phyloP scores from a whole-genome alignment of 805 yeast genomes.

The Barnettozyma siamensis region DNA sequence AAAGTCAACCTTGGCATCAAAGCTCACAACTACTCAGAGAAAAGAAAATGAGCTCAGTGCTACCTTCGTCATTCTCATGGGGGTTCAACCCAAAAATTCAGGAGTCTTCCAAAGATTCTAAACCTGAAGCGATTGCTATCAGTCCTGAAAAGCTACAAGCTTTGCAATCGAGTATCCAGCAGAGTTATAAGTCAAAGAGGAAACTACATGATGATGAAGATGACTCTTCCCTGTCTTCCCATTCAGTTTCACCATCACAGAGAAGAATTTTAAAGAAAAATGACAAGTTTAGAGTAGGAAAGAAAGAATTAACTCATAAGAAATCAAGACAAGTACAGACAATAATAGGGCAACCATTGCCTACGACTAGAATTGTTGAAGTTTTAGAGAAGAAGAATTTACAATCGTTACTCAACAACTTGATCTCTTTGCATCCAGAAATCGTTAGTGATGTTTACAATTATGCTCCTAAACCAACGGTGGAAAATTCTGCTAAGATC shows the following conservation, averaged over 20 bases:
- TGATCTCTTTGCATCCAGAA: slow-evolving; percentile 60
- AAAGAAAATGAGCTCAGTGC: slow-evolving; percentile 14
- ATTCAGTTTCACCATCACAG: slow-evolving; percentile 4
- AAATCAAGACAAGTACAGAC: slow-evolving; percentile 16
- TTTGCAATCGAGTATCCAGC: slow-evolving; percentile 3
- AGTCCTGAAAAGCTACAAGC: slow-evolving; percentile 6
- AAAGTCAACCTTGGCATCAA: too few species aligned
- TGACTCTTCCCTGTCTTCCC: background rate
- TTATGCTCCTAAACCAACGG: slow-evolving; percentile 54
- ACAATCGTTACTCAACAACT: slow-evolving; percentile 42
- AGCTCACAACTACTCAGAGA: background rate
- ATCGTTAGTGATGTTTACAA: slow-evolving; percentile 42
- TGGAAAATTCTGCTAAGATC: slow-evolving; percentile 44
- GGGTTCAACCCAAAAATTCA: slow-evolving; percentile 20
- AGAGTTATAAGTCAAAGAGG: slow-evolving; percentile 10
- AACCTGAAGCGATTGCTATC: background rate
- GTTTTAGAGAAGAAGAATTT: slow-evolving; percentile 55
- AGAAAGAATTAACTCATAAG: slow-evolving; percentile 22
- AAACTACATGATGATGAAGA: slow-evolving; percentile 13
- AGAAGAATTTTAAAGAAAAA: slow-evolving; percentile 3
- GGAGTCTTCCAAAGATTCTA: slow-evolving; percentile 22
- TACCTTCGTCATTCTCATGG: slow-evolving; percentile 22
- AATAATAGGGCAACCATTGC: slow-evolving; percentile 53
- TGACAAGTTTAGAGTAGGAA: slow-evolving; percentile 12
- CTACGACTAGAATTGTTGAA: slow-evolving; percentile 61